Evolutionary conservation across 2,329 filamentous ascomycete species (phyloP).

Genomic region (Atkinsonella hypoxylon): DNA sequence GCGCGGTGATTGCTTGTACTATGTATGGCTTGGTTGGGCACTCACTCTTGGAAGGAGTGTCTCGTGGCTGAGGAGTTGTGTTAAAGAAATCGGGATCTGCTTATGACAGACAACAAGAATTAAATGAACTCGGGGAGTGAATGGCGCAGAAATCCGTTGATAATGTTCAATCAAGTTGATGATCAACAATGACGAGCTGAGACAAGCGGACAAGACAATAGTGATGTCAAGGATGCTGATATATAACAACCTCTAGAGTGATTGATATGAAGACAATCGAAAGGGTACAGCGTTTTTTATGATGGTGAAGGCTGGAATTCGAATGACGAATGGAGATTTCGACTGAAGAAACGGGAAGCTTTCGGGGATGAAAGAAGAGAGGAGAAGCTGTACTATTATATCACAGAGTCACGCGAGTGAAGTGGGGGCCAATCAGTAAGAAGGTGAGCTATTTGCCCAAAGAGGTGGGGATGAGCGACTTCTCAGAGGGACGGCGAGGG

Average conservation of each 20-base stretch:
- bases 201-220: neutral
- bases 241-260: neutral
- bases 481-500: too few relatives aligned
- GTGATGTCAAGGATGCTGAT: neutral
- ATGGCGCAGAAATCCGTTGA: neutral
- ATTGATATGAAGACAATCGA: neutral
- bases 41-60: too few relatives aligned
- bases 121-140: neutral
- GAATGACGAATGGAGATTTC: conserved; percentile 4
- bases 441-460: neutral
- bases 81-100: too few relatives aligned
- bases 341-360: neutral
- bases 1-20: too few relatives aligned
- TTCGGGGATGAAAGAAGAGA: conserved; percentile 3
- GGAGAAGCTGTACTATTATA: conserved; percentile 11
- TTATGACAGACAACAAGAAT: too few relatives aligned
- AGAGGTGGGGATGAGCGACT: neutral
- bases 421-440: conserved; percentile 11
- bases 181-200: neutral
- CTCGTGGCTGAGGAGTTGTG: too few relatives aligned
- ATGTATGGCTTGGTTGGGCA: too few relatives aligned
- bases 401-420: conserved; percentile 13
- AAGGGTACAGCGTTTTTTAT: neutral
- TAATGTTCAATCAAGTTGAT: neutral
- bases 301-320: conserved; percentile 3